Base-by-base conservation (phyloP, 2,329 filamentous ascomycete genomes). In the Fusarium coffeatum region DNA sequence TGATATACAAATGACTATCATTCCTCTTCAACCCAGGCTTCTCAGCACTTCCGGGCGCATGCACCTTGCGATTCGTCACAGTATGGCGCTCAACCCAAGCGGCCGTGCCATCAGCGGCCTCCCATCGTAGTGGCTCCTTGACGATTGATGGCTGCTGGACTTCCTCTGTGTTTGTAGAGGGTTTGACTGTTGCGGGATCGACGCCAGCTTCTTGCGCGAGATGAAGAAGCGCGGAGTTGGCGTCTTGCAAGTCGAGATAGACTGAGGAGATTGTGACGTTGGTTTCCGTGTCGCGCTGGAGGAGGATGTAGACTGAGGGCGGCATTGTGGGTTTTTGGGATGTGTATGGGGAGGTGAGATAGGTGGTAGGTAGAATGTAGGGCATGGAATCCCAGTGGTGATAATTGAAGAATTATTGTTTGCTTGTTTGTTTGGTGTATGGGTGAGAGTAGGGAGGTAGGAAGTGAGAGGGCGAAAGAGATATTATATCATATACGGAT, bases 61-160 rank as follows among this genome's bases (percentile, higher is more conserved):
- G 59, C 3, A 34, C 45, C 59, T 75, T 73, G 50, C 65, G 66
- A 22, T 59, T 64, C 22, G 67, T 71, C 22, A 81, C 74, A 16
- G 58, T 65, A 54, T 81, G 80, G 41, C 71, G 62, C 74, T 81
- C 80, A 30, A 81, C 80, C 80, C 80, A 81, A 55, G 77, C 80
- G 12, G 77, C 68, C 43, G 72, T 69, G 7, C 80, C 80, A 23
- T 80, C 79, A 9, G 78, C 69, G 20, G 77, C 75, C 20, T 79
- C 74, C 80, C 80, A 81, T 56, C 78, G 70, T 47, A 77, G 47
- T 8, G 78, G 80, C 58, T 78, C 50, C 54, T 69, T 72, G 28
- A 34, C 59, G 28, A 59, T 73, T 28, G 58, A 71, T 22, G 53
- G 61, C 51, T 63, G 42, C 30, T 37, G 34, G 4, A 1, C 18